Evolutionary conservation across 805 yeast genomes (phyloP).

Genomic region (Barnettozyma sucrosica): DNA sequence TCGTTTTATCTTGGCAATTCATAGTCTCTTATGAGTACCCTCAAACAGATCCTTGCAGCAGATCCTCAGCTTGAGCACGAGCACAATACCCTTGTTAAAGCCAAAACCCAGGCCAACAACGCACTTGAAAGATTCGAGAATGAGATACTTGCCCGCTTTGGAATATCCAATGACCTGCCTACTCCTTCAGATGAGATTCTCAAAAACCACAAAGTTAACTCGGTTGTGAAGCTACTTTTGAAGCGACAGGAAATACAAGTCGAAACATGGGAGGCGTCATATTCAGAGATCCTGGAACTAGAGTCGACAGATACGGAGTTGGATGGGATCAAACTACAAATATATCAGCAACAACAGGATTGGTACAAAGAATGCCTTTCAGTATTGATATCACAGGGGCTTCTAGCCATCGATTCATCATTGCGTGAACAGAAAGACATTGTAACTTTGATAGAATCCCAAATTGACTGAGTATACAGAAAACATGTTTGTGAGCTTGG

Average conservation of each 20-base stretch:
- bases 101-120: not conserved
- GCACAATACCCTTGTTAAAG: not conserved
- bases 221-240: not conserved
- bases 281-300: not conserved
- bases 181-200: not conserved
- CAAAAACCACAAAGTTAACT: not conserved
- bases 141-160: not conserved
- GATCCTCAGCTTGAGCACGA: not conserved
- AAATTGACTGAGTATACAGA: not conserved
- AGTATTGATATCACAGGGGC: not conserved
- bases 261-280: not conserved
- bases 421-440: not conserved
- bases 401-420: constrained; percentile 4
- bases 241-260: not conserved
- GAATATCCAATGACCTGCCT: not conserved
- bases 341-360: not conserved
- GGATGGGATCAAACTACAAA: not conserved
- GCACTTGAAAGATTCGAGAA: not conserved
- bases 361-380: constrained; percentile 1
- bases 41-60: not conserved
- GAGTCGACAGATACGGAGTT: not conserved
- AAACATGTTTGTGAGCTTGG: constrained; percentile 25
- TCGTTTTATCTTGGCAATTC: no score
- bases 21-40: not conserved
- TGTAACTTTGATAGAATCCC: not conserved